Percentiles rank a stretch among this genome's conserved stretches.
phyloP scores from a whole-genome alignment of 768 basidiomycete species.

The Rubroboletus pulcherrimus region DNA sequence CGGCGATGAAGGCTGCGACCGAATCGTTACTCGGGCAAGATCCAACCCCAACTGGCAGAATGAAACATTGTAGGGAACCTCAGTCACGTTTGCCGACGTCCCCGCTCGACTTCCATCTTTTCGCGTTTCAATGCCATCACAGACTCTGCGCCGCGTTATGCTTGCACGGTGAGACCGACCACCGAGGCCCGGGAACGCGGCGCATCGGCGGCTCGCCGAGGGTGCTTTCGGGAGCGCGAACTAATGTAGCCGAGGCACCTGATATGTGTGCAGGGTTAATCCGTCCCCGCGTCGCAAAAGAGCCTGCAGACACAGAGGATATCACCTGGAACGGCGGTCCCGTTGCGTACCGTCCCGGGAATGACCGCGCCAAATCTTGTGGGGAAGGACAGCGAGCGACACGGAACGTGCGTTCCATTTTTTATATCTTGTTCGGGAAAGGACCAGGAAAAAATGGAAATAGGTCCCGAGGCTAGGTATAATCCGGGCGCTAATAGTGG shows the following conservation, averaged over 20 bases:
- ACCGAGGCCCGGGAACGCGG: constrained; percentile 20
- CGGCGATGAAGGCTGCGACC: background rate
- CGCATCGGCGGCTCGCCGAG: constrained; percentile 15
- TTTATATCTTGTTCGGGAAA: too few species aligned
- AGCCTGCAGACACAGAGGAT: constrained; percentile 17
- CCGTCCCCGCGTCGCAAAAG: constrained; percentile 16
- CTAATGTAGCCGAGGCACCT: constrained; percentile 13
- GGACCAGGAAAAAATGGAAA: too few species aligned
- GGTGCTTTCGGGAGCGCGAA: constrained; percentile 7
- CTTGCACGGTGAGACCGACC: constrained; percentile 29
- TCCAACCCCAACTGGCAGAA: background rate
- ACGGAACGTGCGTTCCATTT: background rate
- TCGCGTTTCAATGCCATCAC: background rate
- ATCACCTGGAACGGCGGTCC: constrained; percentile 6
- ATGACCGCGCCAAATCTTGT: constrained; percentile 13
- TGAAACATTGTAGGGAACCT: background rate
- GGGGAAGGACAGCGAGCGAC: constrained; percentile 2
- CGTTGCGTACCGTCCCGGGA: constrained; percentile 11
- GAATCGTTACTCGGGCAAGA: background rate
- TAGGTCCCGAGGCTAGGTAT: background rate
- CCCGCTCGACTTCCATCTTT: background rate
- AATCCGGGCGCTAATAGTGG: background rate
- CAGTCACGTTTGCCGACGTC: too few species aligned
- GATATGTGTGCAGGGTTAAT: constrained; percentile 21
- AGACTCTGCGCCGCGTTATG: constrained; percentile 25